Evolutionary conservation across 495 filamentous ascomycete genomes (phyloP).

Genomic region (Baudoinia panamericana): DNA sequence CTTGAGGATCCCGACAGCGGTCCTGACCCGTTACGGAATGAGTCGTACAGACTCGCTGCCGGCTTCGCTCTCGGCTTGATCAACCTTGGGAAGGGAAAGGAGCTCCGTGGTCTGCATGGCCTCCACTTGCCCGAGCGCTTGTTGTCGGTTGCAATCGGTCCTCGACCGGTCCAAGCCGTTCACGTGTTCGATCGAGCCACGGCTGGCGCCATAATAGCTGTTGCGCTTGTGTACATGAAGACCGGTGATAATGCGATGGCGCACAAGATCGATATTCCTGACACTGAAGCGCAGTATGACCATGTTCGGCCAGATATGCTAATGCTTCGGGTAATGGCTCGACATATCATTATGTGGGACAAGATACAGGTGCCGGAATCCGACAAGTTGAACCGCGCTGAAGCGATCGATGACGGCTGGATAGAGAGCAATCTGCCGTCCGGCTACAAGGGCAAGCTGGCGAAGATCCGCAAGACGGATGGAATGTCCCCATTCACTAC

Average conservation of each 20-base stretch:
- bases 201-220: conserved; percentile 74
- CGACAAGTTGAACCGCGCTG: background rate
- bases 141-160: conserved; percentile 67
- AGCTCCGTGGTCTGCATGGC: conserved; percentile 79
- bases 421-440: conserved; percentile 56
- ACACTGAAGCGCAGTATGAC: conserved; percentile 79
- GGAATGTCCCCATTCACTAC: conserved; percentile 40
- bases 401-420: conserved; percentile 52
- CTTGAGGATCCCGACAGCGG: conserved; percentile 49
- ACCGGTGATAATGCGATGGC: conserved; percentile 81
- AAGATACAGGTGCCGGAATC: conserved; percentile 36
- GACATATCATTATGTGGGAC: conserved; percentile 88
- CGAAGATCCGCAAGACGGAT: conserved; percentile 39
- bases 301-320: conserved; percentile 90
- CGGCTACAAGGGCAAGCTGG: conserved; percentile 43
- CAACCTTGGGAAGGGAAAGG: conserved; percentile 79
- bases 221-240: conserved; percentile 97
- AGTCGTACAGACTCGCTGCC: conserved; percentile 87
- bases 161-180: conserved; percentile 74
- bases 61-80: conserved; percentile 91
- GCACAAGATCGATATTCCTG: conserved; percentile 82
- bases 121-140: conserved; percentile 87
- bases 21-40: conserved; percentile 65
- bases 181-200: conserved; percentile 88
- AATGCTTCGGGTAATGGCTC: conserved; percentile 78